Evolutionary conservation across 768 basidiomycete species (phyloP), one percentile per base, ranked within the genome.

Genomic region (Leccinum variicolor): DNA sequence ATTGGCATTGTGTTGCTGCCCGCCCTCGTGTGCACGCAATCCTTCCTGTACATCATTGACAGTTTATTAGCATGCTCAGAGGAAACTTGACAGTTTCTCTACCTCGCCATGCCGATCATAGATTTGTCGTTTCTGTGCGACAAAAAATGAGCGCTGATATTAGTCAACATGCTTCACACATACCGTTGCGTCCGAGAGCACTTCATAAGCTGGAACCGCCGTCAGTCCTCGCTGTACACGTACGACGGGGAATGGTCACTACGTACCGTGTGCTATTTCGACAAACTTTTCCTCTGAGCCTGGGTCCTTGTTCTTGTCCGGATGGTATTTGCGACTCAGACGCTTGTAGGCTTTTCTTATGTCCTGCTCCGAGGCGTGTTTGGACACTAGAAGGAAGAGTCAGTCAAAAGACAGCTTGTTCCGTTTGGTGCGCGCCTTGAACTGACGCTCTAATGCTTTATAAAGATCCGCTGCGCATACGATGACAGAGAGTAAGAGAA

Each of bases 51-150:
- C 54, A 29, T 25, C 49, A 49, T 60, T 64, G 50, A 53, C 36
- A 60, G 29, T 36, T 14, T n/a, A 54, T 66, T 19, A 64, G 55
- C 39, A 19, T 34, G 10, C 15, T 39, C 21, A 5, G 25, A 55
- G 53, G 9, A 57, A 49, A 50, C 25, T 10, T 3, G 33, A 51
- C 4, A 52, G 8, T 26, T 34, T 75, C 60, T 56, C 26, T 59
- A 87, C 88, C 78, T 95, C 94, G 59, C 96, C 96, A 75, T 94
- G 87, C 57, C 87, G 82, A 72, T 98, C 97, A 73, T 98, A 99
- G 61, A 96, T 91, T 76, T 84, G 81, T 29, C 91, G 87, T 88
- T 94, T 96, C 90, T 95, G 69, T 3, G 58, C 15, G 15, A 50
- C 26, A 36, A 60, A 54, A 55, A 58, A 45, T 62, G 10, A 41